phyloP scores from a whole-genome alignment of 805 yeast genomes.

The Pichia phayaonensis region DNA sequence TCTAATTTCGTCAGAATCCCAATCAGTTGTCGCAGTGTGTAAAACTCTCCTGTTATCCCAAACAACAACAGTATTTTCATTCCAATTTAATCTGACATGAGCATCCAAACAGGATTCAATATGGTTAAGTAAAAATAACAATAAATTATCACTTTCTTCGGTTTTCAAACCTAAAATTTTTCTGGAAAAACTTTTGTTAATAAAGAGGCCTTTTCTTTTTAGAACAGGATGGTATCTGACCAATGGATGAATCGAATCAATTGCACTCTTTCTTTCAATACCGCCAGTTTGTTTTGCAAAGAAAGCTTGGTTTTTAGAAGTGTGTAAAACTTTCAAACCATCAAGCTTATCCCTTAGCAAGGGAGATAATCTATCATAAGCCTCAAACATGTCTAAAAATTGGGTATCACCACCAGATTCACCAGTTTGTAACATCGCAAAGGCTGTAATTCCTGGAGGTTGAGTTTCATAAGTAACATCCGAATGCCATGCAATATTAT shows the following conservation, averaged over 20 bases:
- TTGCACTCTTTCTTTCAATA: constrained; percentile 56
- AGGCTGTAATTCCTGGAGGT: constrained; percentile 65
- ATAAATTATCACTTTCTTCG: constrained; percentile 58
- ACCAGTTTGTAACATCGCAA: constrained; percentile 46
- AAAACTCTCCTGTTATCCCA: constrained; percentile 75
- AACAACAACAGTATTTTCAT: constrained; percentile 58
- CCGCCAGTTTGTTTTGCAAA: constrained; percentile 51
- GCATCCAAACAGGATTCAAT: constrained; percentile 48
- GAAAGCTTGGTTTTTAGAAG: constrained; percentile 63
- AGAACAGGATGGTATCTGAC: constrained; percentile 70
- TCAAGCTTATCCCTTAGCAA: constrained; percentile 49
- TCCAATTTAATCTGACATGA: constrained; percentile 66
- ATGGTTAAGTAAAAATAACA: constrained; percentile 49
- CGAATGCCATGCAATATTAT: constrained; percentile 54
- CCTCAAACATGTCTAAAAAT: constrained; percentile 61
- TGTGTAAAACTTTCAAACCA: constrained; percentile 61
- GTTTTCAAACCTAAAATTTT: constrained; percentile 64
- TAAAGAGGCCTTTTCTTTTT: constrained; percentile 48
- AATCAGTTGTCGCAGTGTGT: constrained; percentile 66
- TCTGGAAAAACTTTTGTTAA: constrained; percentile 56
- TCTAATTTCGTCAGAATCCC: constrained; percentile 59
- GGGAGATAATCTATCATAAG: constrained; percentile 65
- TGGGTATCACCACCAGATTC: constrained; percentile 77
- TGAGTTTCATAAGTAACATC: constrained; percentile 70
- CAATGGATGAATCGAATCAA: constrained; percentile 59